Evolutionary conservation across 306 rosid species (phyloP).

Genomic region (Vigna unguiculata): DNA sequence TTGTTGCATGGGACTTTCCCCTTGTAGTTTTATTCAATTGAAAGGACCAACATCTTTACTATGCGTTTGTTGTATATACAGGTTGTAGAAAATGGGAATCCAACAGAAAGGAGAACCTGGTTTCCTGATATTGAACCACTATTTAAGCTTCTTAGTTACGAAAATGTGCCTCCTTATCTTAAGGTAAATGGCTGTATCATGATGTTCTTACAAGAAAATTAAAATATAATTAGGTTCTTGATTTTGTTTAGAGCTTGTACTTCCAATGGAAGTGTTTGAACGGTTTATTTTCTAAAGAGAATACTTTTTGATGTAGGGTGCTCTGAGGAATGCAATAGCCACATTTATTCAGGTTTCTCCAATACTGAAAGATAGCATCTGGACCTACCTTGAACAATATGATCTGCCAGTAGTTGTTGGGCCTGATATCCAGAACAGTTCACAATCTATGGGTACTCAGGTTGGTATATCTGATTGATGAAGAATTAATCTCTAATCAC

Average conservation of each 20-base stretch:
- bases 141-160: constrained; percentile 96
- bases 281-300: constrained; percentile 43
- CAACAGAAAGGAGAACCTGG: constrained; percentile 87
- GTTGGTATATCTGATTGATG: constrained; percentile 53
- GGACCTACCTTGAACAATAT: constrained; percentile 95
- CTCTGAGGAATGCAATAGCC: constrained; percentile 85
- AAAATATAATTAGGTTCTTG: constrained; percentile 33
- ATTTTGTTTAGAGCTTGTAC: constrained; percentile 41
- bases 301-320: constrained; percentile 66
- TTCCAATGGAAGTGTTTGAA: constrained; percentile 38
- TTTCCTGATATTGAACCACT: constrained; percentile 94
- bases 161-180: constrained; percentile 95
- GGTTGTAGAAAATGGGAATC: constrained; percentile 93
- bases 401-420: constrained; percentile 97
- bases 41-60: constrained; percentile 36
- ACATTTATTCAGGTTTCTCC: constrained; percentile 83
- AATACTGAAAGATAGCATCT: constrained; percentile 73
- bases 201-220: constrained; percentile 31
- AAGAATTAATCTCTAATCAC: constrained; percentile 3
- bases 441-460: constrained; percentile 73
- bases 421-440: constrained; percentile 66
- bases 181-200: constrained; percentile 62
- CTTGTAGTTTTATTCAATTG: constrained; percentile 23
- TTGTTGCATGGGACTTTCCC: not conserved
- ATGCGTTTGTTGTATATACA: constrained; percentile 48